Conservation (phyloP, 306 rosid genomes). For the Vigna mungo region DNA sequence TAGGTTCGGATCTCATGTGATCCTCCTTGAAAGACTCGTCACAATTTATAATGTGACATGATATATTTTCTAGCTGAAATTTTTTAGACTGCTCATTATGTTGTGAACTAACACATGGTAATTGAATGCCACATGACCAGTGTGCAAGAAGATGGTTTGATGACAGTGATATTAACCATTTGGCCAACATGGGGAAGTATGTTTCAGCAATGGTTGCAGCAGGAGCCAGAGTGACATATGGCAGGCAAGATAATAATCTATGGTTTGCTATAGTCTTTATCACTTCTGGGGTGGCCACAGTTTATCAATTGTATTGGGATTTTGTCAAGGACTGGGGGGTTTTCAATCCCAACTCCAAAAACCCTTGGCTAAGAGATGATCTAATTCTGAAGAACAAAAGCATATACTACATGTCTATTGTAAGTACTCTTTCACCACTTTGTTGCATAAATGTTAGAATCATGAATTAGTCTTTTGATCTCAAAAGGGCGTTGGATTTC, state of each 20-base stretch:
- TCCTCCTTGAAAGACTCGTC: no score
- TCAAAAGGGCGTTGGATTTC: conserved; percentile 10
- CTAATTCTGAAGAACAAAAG: conserved; percentile 75
- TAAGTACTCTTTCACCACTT: conserved; percentile 41
- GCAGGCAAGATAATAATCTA: conserved; percentile 45
- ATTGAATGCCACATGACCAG: conserved; percentile 50
- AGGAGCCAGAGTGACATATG: conserved; percentile 69
- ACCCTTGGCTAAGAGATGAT: conserved; percentile 81
- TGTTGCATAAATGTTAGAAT: neutral
- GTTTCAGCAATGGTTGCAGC: conserved; percentile 95
- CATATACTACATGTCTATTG: conserved; percentile 81
- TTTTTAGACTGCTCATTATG: neutral
- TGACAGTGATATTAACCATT: conserved; percentile 59
- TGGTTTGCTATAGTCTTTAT: conserved; percentile 66
- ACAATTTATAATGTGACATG: no score
- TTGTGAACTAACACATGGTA: conserved; percentile 39
- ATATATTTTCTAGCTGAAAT: neutral
- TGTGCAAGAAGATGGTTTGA: conserved; percentile 92
- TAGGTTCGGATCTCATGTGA: no score
- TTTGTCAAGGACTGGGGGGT: conserved; percentile 94
- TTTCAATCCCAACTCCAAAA: conserved; percentile 66
- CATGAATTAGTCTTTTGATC: neutral
- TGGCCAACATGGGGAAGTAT: conserved; percentile 97
- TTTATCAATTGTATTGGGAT: conserved; percentile 93
- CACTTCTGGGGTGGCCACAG: conserved; percentile 76